These are phyloP conservation scores for Ogataea salicorniae DNA, from an alignment of 805 yeast species.

Conservation along the genomic window DNA sequence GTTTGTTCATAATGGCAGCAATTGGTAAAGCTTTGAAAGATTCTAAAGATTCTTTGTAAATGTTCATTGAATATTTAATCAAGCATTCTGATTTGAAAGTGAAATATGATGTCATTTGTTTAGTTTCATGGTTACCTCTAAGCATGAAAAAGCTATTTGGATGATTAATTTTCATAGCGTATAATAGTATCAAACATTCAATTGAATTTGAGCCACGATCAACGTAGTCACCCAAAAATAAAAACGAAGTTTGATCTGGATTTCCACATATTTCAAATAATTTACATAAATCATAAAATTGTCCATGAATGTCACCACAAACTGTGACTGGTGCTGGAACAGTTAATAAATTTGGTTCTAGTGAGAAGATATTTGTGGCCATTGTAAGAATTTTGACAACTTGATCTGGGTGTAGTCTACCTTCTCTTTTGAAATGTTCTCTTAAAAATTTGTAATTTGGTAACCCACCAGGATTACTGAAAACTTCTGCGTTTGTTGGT, in stretches of 20 bases:
- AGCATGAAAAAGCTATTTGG: constrained; percentile 74
- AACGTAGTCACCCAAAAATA: constrained; percentile 91
- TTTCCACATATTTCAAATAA: constrained; percentile 91
- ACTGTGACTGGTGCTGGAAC: constrained; percentile 93
- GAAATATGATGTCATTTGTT: constrained; percentile 88
- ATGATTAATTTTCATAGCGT: constrained; percentile 71
- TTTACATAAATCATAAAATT: constrained; percentile 83
- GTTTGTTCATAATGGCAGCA: constrained; percentile 90
- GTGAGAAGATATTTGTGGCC: constrained; percentile 58
- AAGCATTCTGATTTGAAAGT: constrained; percentile 88
- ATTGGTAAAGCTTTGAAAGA: constrained; percentile 86
- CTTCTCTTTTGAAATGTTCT: constrained; percentile 75
- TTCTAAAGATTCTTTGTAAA: constrained; percentile 69
- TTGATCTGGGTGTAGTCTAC: constrained; percentile 69
- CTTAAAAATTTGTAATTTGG: constrained; percentile 71
- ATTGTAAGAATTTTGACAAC: constrained; percentile 57
- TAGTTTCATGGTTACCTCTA: constrained; percentile 93
- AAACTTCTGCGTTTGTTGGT: constrained; percentile 69
- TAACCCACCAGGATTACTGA: constrained; percentile 48
- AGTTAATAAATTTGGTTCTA: constrained; percentile 73
- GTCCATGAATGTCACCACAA: constrained; percentile 98
- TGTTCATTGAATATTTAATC: constrained; percentile 62
- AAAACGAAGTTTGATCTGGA: constrained; percentile 66
- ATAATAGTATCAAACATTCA: constrained; percentile 72
- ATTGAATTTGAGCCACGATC: constrained; percentile 90